Evolutionary conservation across 148 eudicot genomes (phyloP), one percentile per base, ranked within the genome.

Genomic region (Talinum fruticosum): DNA sequence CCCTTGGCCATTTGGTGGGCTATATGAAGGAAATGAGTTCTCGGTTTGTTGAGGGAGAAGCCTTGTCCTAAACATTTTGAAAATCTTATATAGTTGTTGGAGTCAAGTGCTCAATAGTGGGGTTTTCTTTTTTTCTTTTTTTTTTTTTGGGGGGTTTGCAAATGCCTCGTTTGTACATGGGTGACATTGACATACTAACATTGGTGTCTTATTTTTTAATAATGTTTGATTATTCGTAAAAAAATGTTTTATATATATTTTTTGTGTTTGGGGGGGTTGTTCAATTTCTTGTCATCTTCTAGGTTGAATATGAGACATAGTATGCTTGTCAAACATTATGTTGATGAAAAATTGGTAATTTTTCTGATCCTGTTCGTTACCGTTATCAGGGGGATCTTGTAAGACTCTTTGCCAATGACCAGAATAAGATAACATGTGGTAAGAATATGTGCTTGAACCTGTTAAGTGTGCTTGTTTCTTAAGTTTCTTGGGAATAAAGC

Each of bases 361-460:
- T 34, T 45, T 69, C 72, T 79, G 12, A 75, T 37, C 66, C 41
- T 72, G 15, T 74, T 36, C 75, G 69, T 64, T 65, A 54, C 75
- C 23, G 32, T 79, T 75, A 66, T 77, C 89, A 94, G 98, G 98
- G 98, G 74, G 94, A 91, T 14, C 51, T 94, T 19, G 98, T 94
- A 82, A 85, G 91, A 79, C 83, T 75, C 73, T 87, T 90, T 80
- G 98, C 97, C 79, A 91, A 92, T 81, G 93, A 90, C 66, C 91
- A 90, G 79, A 88, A 89, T 80, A 94, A 94, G 84, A 94, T 94
- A 80, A 85, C 92, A 62, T 92, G 98, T 79, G 97, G 98, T 94
- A 83, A 87, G 94, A 65, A 76, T 67, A 64, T 65, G 28, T 72
- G 37, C 74, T 76, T 29, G 54, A 38, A 18, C 32, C 5, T 45